Conservation (phyloP, 176 grass and related monocot genomes). For the Oropetium thomaeum region DNA sequence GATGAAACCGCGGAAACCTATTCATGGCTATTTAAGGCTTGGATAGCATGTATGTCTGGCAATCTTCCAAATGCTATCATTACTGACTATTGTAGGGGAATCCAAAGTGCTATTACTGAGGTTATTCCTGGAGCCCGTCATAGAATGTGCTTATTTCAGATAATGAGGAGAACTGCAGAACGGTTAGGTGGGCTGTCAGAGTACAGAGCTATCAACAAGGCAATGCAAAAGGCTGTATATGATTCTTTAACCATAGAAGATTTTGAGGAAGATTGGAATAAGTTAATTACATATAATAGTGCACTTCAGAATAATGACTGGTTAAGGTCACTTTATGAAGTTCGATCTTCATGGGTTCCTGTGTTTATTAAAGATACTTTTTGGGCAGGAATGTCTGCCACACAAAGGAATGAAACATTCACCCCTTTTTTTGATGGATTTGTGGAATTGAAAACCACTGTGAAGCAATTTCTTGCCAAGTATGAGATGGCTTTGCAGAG, state of each 20-base stretch:
- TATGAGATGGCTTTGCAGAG: conserved; percentile 82
- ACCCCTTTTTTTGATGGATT: conserved; percentile 88
- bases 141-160: conserved; percentile 81
- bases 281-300: conserved; percentile 58
- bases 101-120: conserved; percentile 74
- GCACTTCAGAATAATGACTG: conserved; percentile 75
- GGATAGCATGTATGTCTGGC: conserved; percentile 93
- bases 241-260: conserved; percentile 77
- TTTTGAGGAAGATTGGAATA: conserved; percentile 85
- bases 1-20: conserved; percentile 87
- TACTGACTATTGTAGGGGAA: conserved; percentile 70
- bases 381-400: conserved; percentile 94
- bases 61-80: conserved; percentile 80
- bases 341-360: conserved; percentile 73
- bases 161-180: conserved; percentile 78
- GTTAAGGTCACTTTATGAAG: conserved; percentile 85
- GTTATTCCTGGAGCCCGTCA: conserved; percentile 78
- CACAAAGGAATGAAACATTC: conserved; percentile 65
- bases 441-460: conserved; percentile 78
- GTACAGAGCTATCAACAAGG: conserved; percentile 77
- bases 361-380: conserved; percentile 85
- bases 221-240: conserved; percentile 81
- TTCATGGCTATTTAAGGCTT: conserved; percentile 83
- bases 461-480: conserved; percentile 91
- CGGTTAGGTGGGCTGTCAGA: conserved; percentile 71